Conservation (phyloP, 148 eudicot species). For the Limonium bicolor region DNA sequence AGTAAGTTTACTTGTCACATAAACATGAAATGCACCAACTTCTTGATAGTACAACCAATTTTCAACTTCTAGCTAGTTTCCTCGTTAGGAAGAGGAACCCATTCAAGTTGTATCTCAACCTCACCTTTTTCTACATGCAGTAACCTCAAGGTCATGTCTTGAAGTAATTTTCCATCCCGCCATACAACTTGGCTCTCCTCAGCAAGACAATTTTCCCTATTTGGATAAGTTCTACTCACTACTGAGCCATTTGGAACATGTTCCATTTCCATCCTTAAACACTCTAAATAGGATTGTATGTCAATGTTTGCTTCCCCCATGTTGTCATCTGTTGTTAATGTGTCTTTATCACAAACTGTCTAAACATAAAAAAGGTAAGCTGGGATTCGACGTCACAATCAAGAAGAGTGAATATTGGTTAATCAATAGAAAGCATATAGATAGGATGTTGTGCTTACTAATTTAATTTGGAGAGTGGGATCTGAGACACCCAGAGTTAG, state of each 20-base stretch:
- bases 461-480: constrained; percentile 18
- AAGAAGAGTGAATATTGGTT: not conserved
- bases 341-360: constrained; percentile 3
- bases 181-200: constrained; percentile 11
- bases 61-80: too few species aligned
- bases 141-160: constrained; percentile 5
- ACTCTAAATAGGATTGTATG: constrained; percentile 8
- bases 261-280: not conserved
- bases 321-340: constrained; percentile 4
- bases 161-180: constrained; percentile 8
- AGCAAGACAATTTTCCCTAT: constrained; percentile 1
- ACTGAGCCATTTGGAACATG: constrained; percentile 5
- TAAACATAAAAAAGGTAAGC: too few species aligned
- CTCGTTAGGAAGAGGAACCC: too few species aligned
- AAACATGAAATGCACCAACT: too few species aligned
- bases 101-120: constrained; percentile 6
- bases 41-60: too few species aligned
- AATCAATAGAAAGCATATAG: too few species aligned
- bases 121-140: constrained; percentile 7
- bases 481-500: constrained; percentile 34
- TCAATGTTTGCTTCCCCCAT: constrained; percentile 12
- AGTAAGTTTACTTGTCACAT: too few species aligned
- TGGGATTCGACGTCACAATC: not conserved
- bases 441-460: not conserved
- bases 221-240: constrained; percentile 9